A percentile compares a stretch with the other conserved stretches of the same genome.
Conservation (phyloP, 495 filamentous ascomycete species). For the Penicillium bovifimosum region DNA sequence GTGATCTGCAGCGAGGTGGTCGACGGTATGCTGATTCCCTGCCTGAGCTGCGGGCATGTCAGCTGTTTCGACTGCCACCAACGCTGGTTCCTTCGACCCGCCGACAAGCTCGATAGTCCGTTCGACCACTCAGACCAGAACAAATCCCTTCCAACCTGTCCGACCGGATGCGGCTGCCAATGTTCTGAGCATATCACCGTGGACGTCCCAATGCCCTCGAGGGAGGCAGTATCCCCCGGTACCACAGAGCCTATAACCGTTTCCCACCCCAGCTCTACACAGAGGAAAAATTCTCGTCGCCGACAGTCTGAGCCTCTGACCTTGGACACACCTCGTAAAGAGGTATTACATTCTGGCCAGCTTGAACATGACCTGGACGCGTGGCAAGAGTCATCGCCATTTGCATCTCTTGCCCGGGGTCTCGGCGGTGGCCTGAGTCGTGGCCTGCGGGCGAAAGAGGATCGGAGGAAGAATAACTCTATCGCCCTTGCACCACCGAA, state of each 20-base stretch:
- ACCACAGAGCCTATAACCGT: not conserved
- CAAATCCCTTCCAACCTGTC: constrained; percentile 30
- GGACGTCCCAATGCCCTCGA: constrained; percentile 23
- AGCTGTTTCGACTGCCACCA: constrained; percentile 45
- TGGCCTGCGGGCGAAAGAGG: constrained; percentile 32
- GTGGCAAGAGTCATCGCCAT: constrained; percentile 40
- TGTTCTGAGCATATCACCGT: constrained; percentile 41
- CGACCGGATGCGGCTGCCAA: constrained; percentile 46
- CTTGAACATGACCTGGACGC: constrained; percentile 33
- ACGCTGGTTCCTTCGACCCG: constrained; percentile 31
- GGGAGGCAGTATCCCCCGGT: constrained; percentile 17
- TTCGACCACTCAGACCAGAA: constrained; percentile 5
- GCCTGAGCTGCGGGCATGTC: constrained; percentile 48
- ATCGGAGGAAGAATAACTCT: constrained; percentile 24
- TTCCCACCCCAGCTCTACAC: constrained; percentile 1
- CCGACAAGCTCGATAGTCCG: constrained; percentile 10
- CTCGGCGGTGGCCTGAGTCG: constrained; percentile 41
- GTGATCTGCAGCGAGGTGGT: constrained; percentile 44
- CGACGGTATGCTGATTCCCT: constrained; percentile 46
- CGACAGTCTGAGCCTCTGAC: constrained; percentile 18
- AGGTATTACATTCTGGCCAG: constrained; percentile 11
- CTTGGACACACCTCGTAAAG: constrained; percentile 10
- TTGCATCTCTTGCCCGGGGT: constrained; percentile 43
- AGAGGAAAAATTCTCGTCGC: constrained; percentile 22
- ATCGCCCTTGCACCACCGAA: constrained; percentile 9